Evolutionary conservation across 2,329 filamentous ascomycete species (phyloP).

Genomic region (Epichloe gansuensis): DNA sequence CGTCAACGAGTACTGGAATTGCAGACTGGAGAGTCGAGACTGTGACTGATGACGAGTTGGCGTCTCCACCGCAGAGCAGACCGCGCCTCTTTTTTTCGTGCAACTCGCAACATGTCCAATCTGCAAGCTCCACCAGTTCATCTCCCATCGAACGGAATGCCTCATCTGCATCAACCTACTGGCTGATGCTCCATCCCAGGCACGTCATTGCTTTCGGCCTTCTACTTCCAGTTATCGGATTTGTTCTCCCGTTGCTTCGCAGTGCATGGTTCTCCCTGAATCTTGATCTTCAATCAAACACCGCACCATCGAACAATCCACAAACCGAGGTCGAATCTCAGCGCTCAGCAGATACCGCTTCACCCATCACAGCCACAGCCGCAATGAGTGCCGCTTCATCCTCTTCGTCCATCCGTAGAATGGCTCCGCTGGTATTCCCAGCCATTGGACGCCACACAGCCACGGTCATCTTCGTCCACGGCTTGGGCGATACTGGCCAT

Average conservation of each 20-base stretch:
- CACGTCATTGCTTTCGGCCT: not conserved
- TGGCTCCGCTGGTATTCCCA: conserved; percentile 56
- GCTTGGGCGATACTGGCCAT: conserved; percentile 70
- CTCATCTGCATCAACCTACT: not conserved
- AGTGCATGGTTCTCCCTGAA: not conserved
- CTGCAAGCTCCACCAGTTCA: not conserved
- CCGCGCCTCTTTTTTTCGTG: too few species aligned
- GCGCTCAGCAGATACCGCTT: not conserved
- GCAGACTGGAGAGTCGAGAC: too few species aligned
- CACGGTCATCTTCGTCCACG: conserved; percentile 89
- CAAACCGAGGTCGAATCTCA: not conserved
- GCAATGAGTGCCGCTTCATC: conserved; percentile 7
- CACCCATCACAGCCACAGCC: not conserved
- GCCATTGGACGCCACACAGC: conserved; percentile 77
- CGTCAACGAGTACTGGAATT: too few species aligned
- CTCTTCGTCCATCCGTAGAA: conserved; percentile 17
- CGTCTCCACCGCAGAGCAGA: not conserved
- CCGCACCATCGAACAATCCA: not conserved
- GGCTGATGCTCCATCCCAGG: conserved; percentile 1
- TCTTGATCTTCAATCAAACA: not conserved
- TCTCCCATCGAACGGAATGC: not conserved
- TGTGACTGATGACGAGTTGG: not conserved
- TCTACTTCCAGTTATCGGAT: not conserved
- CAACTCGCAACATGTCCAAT: not conserved
- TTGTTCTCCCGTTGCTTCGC: not conserved